A percentile compares a stretch with the other conserved stretches of the same genome.
These are phyloP conservation scores for Tulasnella sp. DNA, from an alignment of 768 basidiomycete genomes.

Conservation along the genomic window DNA sequence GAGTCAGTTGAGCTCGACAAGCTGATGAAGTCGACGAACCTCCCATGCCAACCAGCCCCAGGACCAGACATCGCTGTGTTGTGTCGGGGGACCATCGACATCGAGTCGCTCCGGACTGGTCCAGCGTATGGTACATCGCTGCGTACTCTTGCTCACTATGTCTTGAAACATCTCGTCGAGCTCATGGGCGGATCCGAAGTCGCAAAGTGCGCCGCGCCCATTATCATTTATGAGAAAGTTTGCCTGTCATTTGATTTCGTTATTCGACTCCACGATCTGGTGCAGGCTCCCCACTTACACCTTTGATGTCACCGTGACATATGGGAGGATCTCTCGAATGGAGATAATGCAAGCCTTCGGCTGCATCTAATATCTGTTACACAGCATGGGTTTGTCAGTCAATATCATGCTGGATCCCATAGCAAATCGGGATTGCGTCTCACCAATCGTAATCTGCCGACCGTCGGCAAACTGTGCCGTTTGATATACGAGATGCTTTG, in stretches of 20 bases:
- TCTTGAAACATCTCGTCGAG: neutral
- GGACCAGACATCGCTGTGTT: neutral
- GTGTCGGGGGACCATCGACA: neutral
- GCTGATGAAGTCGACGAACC: too few relatives aligned
- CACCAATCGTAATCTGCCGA: neutral
- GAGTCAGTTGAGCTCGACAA: too few relatives aligned
- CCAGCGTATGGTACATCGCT: neutral
- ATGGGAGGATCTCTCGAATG: too few relatives aligned
- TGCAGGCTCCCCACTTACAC: neutral
- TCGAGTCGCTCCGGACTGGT: neutral
- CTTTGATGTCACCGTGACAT: slow-evolving; percentile 3
- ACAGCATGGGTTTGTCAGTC: neutral
- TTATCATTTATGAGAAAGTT: neutral
- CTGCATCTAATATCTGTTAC: neutral
- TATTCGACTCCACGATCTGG: too few relatives aligned
- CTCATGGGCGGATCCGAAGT: neutral
- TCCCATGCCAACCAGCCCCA: neutral
- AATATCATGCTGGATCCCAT: too few relatives aligned
- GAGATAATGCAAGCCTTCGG: neutral
- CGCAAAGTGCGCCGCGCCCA: neutral
- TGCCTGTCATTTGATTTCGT: too few relatives aligned
- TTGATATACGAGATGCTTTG: neutral
- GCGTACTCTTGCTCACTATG: neutral
- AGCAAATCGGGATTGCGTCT: neutral
- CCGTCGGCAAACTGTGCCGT: neutral